Evolutionary conservation across 2,329 filamentous ascomycete genomes (phyloP).

Genomic region (Aureobasidium sp.): DNA sequence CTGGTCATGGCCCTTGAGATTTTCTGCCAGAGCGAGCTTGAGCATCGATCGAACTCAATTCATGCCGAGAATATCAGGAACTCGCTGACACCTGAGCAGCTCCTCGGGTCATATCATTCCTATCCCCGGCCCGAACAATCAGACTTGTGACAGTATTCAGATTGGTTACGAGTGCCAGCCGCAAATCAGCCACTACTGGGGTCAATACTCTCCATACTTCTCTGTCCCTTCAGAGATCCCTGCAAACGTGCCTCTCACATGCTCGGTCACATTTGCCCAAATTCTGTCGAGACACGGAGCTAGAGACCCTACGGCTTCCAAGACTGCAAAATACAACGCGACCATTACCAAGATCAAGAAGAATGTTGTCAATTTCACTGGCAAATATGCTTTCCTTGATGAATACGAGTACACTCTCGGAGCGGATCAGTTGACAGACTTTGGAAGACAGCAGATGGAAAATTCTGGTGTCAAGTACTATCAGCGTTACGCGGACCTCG

Average conservation of each 20-base stretch:
- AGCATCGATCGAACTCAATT: not conserved
- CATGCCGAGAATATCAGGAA: not conserved
- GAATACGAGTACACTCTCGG: conserved; percentile 66
- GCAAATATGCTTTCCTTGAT: conserved; percentile 62
- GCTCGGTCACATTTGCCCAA: conserved; percentile 71
- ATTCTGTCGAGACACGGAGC: conserved; percentile 79
- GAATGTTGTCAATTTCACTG: conserved; percentile 35
- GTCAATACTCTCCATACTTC: conserved; percentile 83
- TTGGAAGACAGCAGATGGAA: conserved; percentile 63
- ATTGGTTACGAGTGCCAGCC: conserved; percentile 57
- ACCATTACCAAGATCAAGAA: conserved; percentile 61
- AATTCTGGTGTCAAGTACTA: conserved; percentile 74
- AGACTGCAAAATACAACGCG: conserved; percentile 56
- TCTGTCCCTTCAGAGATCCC: conserved; percentile 62
- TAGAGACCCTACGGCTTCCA: conserved; percentile 66
- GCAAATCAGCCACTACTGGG: conserved; percentile 64
- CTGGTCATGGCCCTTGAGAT: not conserved
- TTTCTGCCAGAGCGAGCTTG: not conserved
- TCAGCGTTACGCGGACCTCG: conserved; percentile 60
- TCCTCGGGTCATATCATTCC: conserved; percentile 13
- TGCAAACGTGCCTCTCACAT: conserved; percentile 55
- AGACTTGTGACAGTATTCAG: conserved; percentile 17
- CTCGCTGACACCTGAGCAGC: not conserved
- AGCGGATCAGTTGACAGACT: conserved; percentile 59
- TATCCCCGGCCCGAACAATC: not conserved